Evolutionary conservation across 1,284 basidiomycete genomes (phyloP), one percentile per base, ranked within the genome.

Genomic region (Austroboletus niveus): DNA sequence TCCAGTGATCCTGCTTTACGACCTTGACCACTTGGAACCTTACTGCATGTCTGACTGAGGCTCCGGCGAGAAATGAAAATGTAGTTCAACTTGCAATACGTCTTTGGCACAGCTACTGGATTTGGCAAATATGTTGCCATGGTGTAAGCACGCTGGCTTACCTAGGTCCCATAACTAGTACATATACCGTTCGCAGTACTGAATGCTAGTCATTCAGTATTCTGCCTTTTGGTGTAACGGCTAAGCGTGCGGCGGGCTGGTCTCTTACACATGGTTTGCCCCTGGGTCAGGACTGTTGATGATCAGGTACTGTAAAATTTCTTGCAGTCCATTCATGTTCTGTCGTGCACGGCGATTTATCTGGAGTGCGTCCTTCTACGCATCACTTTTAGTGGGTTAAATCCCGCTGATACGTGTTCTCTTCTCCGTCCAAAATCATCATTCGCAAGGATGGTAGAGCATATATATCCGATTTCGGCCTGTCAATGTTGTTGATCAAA

Each of bases 121-220:
- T 65, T 64, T 15, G 57, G 61, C n/a, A 57, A 32, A 39, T 56
- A 63, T 20, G 42, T 60, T 14, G 54, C 64, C 7, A 47, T 63
- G 52, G 64, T n/a, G n/a, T n/a, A n/a, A n/a, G n/a, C n/a, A n/a
- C n/a, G n/a, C n/a, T n/a, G n/a, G n/a, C n/a, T n/a, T n/a, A n/a
- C n/a, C n/a, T n/a, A n/a, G n/a, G n/a, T n/a, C n/a, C n/a, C n/a
- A n/a, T n/a, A n/a, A n/a, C n/a, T n/a, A n/a, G n/a, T n/a, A n/a
- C n/a, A n/a, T n/a, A n/a, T n/a, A n/a, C n/a, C n/a, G n/a, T n/a
- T n/a, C n/a, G n/a, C n/a, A n/a, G n/a, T n/a, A n/a, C n/a, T n/a
- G n/a, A n/a, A n/a, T n/a, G n/a, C n/a, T n/a, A n/a, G n/a, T n/a
- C n/a, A n/a, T n/a, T n/a, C n/a, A n/a, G n/a, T n/a, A n/a, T n/a